A percentile compares a stretch with the other conserved stretches of the same genome.
Evolutionary conservation across 768 basidiomycete species (phyloP).

Genomic region (Russula earlei): DNA sequence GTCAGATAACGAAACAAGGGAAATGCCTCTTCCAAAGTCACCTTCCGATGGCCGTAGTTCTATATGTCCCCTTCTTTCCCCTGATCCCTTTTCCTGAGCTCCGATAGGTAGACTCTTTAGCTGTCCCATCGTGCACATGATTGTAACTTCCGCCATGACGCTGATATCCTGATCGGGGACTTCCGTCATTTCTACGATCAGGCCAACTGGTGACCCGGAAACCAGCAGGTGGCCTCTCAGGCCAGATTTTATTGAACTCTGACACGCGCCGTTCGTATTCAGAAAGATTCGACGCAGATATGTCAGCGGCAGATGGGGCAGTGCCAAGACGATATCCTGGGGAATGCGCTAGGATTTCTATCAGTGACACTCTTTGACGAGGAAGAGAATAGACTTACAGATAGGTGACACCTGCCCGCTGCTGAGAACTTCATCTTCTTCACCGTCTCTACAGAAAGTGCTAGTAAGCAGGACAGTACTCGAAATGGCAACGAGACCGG

Average conservation of each 20-base stretch:
- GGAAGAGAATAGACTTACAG: constrained; percentile 33
- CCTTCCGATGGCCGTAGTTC: neutral
- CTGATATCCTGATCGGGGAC: neutral
- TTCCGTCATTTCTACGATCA: constrained; percentile 36
- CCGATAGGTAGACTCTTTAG: neutral
- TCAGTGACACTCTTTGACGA: neutral
- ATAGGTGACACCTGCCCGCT: constrained; percentile 70
- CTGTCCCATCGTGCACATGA: constrained; percentile 4
- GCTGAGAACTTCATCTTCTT: constrained; percentile 63
- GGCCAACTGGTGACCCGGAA: constrained; percentile 47
- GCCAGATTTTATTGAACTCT: constrained; percentile 36
- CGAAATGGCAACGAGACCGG: constrained; percentile 13
- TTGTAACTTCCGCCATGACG: neutral
- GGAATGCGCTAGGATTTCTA: neutral
- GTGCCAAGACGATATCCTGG: constrained; percentile 4
- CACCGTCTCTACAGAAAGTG: constrained; percentile 24
- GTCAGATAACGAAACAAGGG: neutral
- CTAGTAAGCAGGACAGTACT: neutral
- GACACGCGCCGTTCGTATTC: constrained; percentile 28
- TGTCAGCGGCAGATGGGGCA: constrained; percentile 9
- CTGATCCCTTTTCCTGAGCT: neutral
- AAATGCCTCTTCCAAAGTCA: neutral
- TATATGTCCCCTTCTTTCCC: constrained; percentile 4
- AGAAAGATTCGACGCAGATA: constrained; percentile 22
- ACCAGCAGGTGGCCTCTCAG: constrained; percentile 28